Percentiles rank a stretch among this genome's conserved stretches.
Conservation (phyloP, 2,329 filamentous ascomycete genomes). For the Graphilbum sp. region DNA sequence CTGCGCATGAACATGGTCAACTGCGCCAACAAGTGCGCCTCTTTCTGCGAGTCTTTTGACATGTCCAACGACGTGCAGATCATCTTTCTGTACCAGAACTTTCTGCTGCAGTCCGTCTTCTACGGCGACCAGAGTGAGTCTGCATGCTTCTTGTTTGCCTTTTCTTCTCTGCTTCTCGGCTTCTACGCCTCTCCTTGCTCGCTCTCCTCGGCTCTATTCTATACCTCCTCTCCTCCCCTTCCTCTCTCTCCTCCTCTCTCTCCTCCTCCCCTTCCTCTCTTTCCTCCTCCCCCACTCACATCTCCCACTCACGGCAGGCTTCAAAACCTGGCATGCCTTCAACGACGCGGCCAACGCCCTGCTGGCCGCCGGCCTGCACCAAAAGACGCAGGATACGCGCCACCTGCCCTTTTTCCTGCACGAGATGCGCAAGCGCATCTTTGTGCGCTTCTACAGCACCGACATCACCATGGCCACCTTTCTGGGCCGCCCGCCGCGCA, state of each 20-base stretch:
- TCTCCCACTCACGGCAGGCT: no score
- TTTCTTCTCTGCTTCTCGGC: no score
- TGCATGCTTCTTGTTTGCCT: background rate
- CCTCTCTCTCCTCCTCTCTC: no score
- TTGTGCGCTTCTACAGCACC: slow-evolving; percentile 8
- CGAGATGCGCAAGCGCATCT: slow-evolving; percentile 5
- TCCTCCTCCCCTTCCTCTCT: no score
- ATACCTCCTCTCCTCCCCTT: no score
- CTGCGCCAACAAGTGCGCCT: slow-evolving; percentile 3
- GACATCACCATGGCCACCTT: slow-evolving; percentile 37
- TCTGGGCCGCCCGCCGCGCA: slow-evolving; percentile 34
- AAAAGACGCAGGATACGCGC: background rate
- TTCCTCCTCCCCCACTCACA: no score
- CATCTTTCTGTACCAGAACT: slow-evolving; percentile 5
- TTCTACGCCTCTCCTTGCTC: no score
- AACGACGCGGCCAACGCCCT: slow-evolving; percentile 5
- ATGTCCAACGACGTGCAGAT: slow-evolving; percentile 5
- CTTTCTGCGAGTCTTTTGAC: slow-evolving; percentile 4
- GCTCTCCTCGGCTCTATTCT: no score
- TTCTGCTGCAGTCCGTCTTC: slow-evolving; percentile 4
- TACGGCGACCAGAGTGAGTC: slow-evolving; percentile 3
- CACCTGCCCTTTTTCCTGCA: slow-evolving; percentile 3
- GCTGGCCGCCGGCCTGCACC: slow-evolving; percentile 4
- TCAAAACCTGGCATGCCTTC: slow-evolving; percentile 1
- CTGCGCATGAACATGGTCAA: slow-evolving; percentile 2